Conservation (phyloP, 2,329 filamentous ascomycete species). For the Helotiales sp. region DNA sequence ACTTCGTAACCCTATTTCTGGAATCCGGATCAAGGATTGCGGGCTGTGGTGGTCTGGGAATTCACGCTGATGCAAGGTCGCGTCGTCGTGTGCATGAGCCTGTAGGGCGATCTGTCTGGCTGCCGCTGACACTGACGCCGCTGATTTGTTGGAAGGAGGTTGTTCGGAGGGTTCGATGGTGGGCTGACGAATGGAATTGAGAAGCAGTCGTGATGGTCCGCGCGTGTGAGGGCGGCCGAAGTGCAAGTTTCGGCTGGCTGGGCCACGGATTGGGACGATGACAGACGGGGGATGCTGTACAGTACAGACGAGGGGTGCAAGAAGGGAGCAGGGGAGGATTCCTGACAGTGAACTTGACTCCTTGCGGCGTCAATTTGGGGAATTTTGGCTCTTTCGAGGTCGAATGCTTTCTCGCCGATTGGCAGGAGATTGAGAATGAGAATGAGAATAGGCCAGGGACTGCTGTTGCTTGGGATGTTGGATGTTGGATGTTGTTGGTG, state of each 20-base stretch:
- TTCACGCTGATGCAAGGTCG: constrained; percentile 22
- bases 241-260: neutral
- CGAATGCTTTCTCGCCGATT: neutral
- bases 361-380: neutral
- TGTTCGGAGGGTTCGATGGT: neutral
- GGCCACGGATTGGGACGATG: constrained; percentile 1
- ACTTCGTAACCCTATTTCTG: constrained; percentile 20
- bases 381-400: neutral
- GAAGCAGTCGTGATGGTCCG: neutral
- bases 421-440: neutral
- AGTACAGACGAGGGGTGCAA: neutral
- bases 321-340: neutral
- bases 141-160: constrained; percentile 13
- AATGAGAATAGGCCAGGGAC: neutral
- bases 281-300: neutral
- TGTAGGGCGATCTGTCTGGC: constrained; percentile 14
- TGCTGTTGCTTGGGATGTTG: neutral
- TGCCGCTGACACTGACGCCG: neutral
- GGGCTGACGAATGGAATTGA: neutral
- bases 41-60: constrained; percentile 10
- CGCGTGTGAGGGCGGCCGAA: neutral
- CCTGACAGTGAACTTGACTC: neutral
- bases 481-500: too few species aligned
- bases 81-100: constrained; percentile 21
- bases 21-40: constrained; percentile 11